phyloP scores from a whole-genome alignment of 2,329 filamentous ascomycete genomes.

The Nigrospora osmanthi region DNA sequence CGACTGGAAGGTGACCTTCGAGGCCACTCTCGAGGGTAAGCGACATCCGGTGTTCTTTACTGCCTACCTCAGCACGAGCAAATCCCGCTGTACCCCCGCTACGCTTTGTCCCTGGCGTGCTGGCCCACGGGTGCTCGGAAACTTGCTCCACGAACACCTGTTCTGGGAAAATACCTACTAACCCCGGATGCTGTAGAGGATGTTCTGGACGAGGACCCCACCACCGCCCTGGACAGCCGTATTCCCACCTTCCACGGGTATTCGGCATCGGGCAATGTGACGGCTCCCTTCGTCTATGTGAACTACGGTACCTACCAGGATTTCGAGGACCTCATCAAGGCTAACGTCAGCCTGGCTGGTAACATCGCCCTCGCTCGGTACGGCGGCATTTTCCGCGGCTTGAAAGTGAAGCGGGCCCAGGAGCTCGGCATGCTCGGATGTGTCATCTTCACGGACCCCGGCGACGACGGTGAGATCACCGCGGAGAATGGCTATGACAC shows the following conservation, averaged over 20 bases:
- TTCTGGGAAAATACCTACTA: too few species aligned
- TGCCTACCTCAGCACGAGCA: too few species aligned
- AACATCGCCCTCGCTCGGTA: conserved; percentile 87
- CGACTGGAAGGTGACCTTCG: conserved; percentile 58
- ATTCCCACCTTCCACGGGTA: conserved; percentile 94
- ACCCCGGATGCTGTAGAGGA: too few species aligned
- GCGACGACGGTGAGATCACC: conserved; percentile 76
- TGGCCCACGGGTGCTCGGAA: too few species aligned
- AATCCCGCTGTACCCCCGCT: too few species aligned
- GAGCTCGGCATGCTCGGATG: conserved; percentile 84
- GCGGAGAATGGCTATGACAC: conserved; percentile 70
- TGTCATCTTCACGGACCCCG: conserved; percentile 80
- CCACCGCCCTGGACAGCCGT: conserved; percentile 61
- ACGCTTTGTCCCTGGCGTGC: too few species aligned
- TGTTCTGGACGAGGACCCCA: conserved; percentile 73
- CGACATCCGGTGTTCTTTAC: too few species aligned
- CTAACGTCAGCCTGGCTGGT: conserved; percentile 68
- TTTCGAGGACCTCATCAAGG: conserved; percentile 70
- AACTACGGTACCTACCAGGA: conserved; percentile 87
- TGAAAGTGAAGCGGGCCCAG: conserved; percentile 89
- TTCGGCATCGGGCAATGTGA: conserved; percentile 86
- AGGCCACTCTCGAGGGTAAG: conserved; percentile 71
- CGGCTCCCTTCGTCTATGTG: conserved; percentile 76
- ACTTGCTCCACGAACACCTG: too few species aligned
- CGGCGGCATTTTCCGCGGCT: conserved; percentile 76